Conservation (phyloP, 768 basidiomycete genomes). For the Trametes gibbosa region DNA sequence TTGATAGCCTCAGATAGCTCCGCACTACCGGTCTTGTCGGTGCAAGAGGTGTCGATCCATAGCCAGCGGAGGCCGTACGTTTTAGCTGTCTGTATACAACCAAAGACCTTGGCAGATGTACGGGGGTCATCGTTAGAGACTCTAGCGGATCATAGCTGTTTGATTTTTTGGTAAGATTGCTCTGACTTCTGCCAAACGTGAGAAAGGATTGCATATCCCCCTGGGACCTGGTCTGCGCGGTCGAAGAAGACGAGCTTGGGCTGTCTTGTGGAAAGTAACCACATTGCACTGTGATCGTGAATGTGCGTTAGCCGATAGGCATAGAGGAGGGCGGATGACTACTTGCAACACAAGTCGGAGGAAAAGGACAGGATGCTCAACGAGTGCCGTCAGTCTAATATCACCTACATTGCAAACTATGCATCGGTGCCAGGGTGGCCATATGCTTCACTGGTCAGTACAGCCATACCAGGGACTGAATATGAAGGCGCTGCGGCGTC, state of each 20-base stretch:
- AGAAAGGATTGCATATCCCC: slow-evolving; percentile 8
- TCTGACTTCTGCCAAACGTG: slow-evolving; percentile 4
- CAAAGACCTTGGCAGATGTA: not conserved
- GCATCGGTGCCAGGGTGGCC: no score
- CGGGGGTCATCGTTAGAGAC: not conserved
- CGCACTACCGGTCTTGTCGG: not conserved
- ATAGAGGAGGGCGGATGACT: not conserved
- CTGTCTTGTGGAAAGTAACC: not conserved
- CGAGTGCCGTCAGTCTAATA: no score
- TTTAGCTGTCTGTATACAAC: not conserved
- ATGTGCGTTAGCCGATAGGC: not conserved
- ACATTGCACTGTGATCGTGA: not conserved
- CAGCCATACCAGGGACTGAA: no score
- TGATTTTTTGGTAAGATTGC: slow-evolving; percentile 1
- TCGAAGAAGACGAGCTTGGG: not conserved
- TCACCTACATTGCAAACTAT: no score
- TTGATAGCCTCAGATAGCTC: not conserved
- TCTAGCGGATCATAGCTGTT: not conserved
- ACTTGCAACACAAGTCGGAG: not conserved
- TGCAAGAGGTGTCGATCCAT: not conserved
- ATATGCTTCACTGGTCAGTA: no score
- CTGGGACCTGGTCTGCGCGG: not conserved
- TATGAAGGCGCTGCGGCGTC: no score
- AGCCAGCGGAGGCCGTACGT: not conserved
- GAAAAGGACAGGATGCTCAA: no score